Percentiles rank a stretch among this genome's conserved stretches.
phyloP scores from a whole-genome alignment of 345 rosid genomes.

The Eucalyptus globulus region DNA sequence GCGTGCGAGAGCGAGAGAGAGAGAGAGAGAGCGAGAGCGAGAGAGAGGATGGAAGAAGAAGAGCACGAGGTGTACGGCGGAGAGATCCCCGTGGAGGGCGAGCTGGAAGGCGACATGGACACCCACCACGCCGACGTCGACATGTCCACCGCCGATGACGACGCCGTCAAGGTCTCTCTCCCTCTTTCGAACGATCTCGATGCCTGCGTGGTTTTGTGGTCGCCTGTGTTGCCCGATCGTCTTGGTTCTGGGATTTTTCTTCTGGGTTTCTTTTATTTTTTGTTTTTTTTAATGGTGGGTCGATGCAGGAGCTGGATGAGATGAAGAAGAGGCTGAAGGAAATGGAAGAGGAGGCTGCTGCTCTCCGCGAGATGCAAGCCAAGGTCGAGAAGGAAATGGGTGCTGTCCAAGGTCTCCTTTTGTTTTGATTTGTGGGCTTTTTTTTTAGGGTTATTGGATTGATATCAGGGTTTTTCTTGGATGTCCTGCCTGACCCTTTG shows the following conservation, averaged over 20 bases:
- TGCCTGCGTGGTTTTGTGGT: background rate
- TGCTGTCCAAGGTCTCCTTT: conserved; percentile 48
- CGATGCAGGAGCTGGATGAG: conserved; percentile 77
- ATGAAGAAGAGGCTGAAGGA: conserved; percentile 96
- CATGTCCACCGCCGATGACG: conserved; percentile 71
- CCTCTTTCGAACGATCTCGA: background rate
- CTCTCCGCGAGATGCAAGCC: conserved; percentile 98
- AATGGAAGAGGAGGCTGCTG: conserved; percentile 98
- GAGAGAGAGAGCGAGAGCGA: background rate
- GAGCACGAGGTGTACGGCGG: conserved; percentile 98
- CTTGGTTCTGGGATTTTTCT: background rate
- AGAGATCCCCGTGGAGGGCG: conserved; percentile 80
- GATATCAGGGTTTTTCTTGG: background rate
- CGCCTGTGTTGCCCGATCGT: background rate
- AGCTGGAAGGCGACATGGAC: conserved; percentile 74
- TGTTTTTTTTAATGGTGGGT: background rate
- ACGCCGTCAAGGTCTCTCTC: conserved; percentile 56
- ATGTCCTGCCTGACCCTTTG: background rate
- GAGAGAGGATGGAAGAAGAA: conserved; percentile 64
- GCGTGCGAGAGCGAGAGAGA: background rate
- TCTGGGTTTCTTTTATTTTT: background rate
- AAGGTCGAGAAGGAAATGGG: conserved; percentile 99
- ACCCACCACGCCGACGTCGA: conserved; percentile 50
- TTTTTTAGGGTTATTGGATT: background rate
- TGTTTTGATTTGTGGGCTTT: background rate